Base-by-base conservation (phyloP, 352 stramenopile genomes). In the Globisporangium cederbergense region DNA sequence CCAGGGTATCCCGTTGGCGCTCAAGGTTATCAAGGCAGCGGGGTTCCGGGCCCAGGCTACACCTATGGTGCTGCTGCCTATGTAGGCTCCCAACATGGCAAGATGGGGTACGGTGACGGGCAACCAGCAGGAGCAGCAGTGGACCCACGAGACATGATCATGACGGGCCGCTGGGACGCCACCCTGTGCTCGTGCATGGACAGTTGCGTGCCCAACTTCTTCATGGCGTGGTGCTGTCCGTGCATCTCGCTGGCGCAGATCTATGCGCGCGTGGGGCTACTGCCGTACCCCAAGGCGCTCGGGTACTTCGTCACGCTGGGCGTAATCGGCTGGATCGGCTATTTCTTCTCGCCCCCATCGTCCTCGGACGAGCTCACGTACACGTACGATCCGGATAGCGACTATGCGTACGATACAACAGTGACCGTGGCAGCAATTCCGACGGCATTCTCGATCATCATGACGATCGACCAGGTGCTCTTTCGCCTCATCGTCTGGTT, bases 241-340 rank as follows among this genome's bases (percentile, higher is more conserved):
- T 79, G 59, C 63, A 59, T 79, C 13, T 51, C 70, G n/a, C 20
- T 79, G 8, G 70, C 70, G 0, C 73, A 79, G 30, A 63, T 74
- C 36, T 66, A 62, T 20, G 57, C 67, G 34, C 40, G 40, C 6
- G 13, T 46, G 40, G 40, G 40, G 9, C 40, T 46, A 4, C 14
- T 46, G 13, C 13, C 40, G 13, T 46, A 46, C 14, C 6, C 9
- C 14, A 18, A 13, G 0, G 40, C 40, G 40, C 40, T 46, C 40
- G 40, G 40, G 14, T 46, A 46, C 40, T 46, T 46, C 13, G 40
- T 46, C 13, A n/a, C 40, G 3, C 40, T 46, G 9, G 40, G 40
- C 5, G 40, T 46, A 4, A 46, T 46, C 5, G 40, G 40, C 13
- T 46, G 40, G 40, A n/a, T 46, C 40, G 40, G 40, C 40, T 46